Evolutionary conservation across 2,329 filamentous ascomycete genomes (phyloP), one percentile per base, ranked within the genome.

Genomic region (Monilinia polystroma): DNA sequence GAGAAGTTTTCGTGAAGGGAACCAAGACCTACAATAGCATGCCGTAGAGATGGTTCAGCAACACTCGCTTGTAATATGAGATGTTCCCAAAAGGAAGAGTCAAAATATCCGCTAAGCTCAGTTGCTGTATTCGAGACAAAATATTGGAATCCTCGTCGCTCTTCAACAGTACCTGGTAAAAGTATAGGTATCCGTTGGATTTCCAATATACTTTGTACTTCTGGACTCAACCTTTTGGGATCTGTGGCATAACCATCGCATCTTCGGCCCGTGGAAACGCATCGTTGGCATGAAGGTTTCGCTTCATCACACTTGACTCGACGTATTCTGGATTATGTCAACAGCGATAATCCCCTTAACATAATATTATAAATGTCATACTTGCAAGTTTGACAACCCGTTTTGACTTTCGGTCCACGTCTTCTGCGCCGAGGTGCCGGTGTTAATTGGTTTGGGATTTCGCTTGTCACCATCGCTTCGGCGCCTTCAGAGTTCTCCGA

Each of bases 11-110:
- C 74, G 51, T 75, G 74, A 10, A 76, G 62, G 54, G 72, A 59
- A 4, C 72, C 73, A 55, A 76, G 74, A 6, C 73, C 74, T 60
- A 76, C 72, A 18, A 75, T 70, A 2, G 73, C 71, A 71, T 75
- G 72, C 16, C 73, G 67, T 29, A 76, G 64, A 64, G 73, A 68
- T 16, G 72, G 70, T 20, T 76, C 71, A 12, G 51, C 57, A 29
- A 63, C 49, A 62, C 72, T 71, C 26, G 71, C 73, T 69, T 75
- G 72, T 20, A 75, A 66, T 55, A 75, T 66, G n/a, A 73, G 67
- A 51, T 67, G 60, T 43, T 73, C 69, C 73, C 74, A 76, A 56
- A 74, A 75, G 4, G 67, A 68, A 23, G 64, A 57, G 1, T 71
- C 63, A 57, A 72, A 76, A 57, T 73, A 75, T 10, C 74, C 73